A percentile compares a stretch with the other conserved stretches of the same genome.
phyloP scores from a whole-genome alignment of 495 filamentous ascomycete species.

The Penicillium egyptiacum region DNA sequence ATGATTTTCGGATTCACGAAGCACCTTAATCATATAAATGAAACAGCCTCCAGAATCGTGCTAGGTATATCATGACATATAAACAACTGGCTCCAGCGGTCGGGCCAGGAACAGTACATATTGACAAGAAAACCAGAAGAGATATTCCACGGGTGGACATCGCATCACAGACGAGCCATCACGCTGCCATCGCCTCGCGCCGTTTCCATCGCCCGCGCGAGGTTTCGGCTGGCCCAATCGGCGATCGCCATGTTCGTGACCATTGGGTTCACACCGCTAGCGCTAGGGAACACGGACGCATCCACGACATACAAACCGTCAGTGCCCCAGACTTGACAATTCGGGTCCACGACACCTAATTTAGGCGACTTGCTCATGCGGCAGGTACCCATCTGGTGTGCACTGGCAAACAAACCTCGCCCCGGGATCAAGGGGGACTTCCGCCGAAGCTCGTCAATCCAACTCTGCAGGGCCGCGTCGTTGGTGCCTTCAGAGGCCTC shows the following conservation, averaged over 20 bases:
- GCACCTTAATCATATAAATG: background rate
- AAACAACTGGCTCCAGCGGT: background rate
- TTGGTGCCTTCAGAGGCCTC: constrained; percentile 57
- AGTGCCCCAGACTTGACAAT: constrained; percentile 75
- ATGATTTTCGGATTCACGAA: background rate
- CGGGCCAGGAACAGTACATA: background rate
- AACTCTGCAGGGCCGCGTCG: constrained; percentile 63
- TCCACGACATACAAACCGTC: constrained; percentile 77
- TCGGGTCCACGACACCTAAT: constrained; percentile 71
- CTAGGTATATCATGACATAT: constrained; percentile 6
- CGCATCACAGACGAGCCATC: constrained; percentile 23
- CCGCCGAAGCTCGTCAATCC: constrained; percentile 63
- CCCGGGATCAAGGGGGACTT: constrained; percentile 50
- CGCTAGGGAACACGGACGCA: constrained; percentile 85
- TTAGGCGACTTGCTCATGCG: constrained; percentile 65
- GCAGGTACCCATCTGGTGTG: constrained; percentile 92
- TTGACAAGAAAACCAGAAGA: background rate
- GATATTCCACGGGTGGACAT: background rate
- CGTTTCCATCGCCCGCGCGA: constrained; percentile 33
- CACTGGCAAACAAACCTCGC: constrained; percentile 54
- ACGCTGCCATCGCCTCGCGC: constrained; percentile 12
- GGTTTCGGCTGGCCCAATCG: constrained; percentile 44
- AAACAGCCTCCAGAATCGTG: background rate
- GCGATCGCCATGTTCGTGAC: constrained; percentile 85
- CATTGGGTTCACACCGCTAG: constrained; percentile 94